Conservation (phyloP, 2,329 filamentous ascomycete genomes). For the Ceratocystis papillata region DNA sequence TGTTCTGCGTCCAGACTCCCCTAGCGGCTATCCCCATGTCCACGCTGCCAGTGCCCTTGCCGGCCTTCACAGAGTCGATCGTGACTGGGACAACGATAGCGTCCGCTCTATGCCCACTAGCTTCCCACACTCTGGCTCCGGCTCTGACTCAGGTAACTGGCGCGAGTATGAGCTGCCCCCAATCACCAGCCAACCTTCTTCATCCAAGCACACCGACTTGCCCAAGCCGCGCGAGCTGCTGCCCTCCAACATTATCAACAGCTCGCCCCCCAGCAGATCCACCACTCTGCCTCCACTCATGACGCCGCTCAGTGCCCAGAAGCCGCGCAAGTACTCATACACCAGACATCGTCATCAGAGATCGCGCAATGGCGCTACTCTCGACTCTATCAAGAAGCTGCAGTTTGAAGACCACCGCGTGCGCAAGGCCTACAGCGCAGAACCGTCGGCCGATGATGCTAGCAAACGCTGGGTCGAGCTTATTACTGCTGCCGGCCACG, state of each 20-base stretch:
- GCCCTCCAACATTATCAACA: conserved; percentile 62
- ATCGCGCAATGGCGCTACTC: conserved; percentile 35
- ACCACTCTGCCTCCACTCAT: conserved; percentile 80
- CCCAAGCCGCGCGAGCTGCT: conserved; percentile 59
- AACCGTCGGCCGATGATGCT: conserved; percentile 63
- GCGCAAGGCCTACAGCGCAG: conserved; percentile 75
- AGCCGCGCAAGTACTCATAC: conserved; percentile 77
- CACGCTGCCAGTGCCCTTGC: conserved; percentile 16
- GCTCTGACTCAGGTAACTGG: conserved; percentile 13
- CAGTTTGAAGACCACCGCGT: conserved; percentile 49
- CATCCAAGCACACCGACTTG: conserved; percentile 13
- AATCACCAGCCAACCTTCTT: conserved; percentile 14
- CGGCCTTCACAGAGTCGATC: conserved; percentile 17
- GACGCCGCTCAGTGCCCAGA: conserved; percentile 55
- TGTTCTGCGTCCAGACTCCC: conserved; percentile 26
- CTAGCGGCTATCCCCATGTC: conserved; percentile 19
- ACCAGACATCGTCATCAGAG: conserved; percentile 66
- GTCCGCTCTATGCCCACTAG: conserved; percentile 17
- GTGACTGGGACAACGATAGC: conserved; percentile 18
- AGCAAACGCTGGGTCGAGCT: conserved; percentile 94
- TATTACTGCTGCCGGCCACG: conserved; percentile 66
- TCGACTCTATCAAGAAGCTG: conserved; percentile 18
- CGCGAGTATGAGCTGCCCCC: conserved; percentile 18
- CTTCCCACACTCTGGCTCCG: conserved; percentile 13
- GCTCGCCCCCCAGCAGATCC: conserved; percentile 75